A percentile compares a stretch with the other conserved stretches of the same genome.
phyloP scores from a whole-genome alignment of 768 basidiomycete genomes.

The Wakefieldia striispora region DNA sequence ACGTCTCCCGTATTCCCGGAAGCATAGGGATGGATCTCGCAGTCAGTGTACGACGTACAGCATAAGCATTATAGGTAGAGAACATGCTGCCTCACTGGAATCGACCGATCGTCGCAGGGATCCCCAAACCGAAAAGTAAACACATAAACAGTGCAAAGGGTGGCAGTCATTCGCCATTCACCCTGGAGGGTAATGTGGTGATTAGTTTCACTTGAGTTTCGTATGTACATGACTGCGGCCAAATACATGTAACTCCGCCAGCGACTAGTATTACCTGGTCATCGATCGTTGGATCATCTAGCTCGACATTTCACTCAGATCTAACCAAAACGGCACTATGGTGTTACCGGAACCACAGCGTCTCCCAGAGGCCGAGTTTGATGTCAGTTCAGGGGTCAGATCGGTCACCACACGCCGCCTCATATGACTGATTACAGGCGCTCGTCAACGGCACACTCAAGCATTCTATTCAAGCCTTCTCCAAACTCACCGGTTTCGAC shows the following conservation, averaged over 20 bases:
- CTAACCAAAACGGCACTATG: background rate
- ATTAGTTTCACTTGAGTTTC: background rate
- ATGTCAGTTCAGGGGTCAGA: slow-evolving; percentile 12
- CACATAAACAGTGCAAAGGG: too few relatives aligned
- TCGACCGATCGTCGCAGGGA: too few relatives aligned
- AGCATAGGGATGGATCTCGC: too few relatives aligned
- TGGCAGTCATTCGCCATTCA: too few relatives aligned
- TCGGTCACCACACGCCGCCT: background rate
- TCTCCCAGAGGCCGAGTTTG: slow-evolving; percentile 16
- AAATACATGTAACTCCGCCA: background rate
- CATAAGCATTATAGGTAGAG: too few relatives aligned
- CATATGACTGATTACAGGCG: slow-evolving; percentile 3
- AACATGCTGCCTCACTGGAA: too few relatives aligned
- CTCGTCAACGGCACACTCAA: slow-evolving; percentile 14
- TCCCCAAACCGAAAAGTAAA: too few relatives aligned
- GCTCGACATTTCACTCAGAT: background rate
- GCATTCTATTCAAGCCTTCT: slow-evolving; percentile 12
- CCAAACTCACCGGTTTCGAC: slow-evolving; percentile 14
- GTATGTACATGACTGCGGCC: too few relatives aligned
- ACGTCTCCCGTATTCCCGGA: too few relatives aligned
- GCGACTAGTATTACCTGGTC: too few relatives aligned
- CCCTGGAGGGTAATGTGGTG: too few relatives aligned
- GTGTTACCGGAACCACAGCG: background rate
- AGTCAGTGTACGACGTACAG: too few relatives aligned
- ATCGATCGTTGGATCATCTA: background rate